A percentile compares a stretch with the other conserved stretches of the same genome.
phyloP scores from a whole-genome alignment of 2,329 filamentous ascomycete genomes.

The Chlorencoelia australis region DNA sequence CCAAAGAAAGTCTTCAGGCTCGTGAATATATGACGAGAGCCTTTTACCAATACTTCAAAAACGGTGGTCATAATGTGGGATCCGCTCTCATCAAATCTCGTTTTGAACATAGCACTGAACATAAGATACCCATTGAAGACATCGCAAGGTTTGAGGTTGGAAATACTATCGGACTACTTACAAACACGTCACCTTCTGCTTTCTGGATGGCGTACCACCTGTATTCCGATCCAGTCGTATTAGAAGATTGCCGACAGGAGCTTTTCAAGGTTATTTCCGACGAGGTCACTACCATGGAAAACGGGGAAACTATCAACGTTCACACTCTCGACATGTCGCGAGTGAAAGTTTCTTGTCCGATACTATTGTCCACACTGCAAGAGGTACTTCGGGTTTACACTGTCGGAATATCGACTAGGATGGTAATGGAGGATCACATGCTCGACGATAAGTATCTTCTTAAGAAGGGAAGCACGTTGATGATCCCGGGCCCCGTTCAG shows the following conservation, averaged over 20 bases:
- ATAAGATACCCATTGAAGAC: slow-evolving; percentile 28
- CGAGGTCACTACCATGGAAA: neutral
- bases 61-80: slow-evolving; percentile 29
- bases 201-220: slow-evolving; percentile 35
- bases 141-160: slow-evolving; percentile 34
- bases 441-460: slow-evolving; percentile 27
- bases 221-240: slow-evolving; percentile 25
- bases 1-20: slow-evolving; percentile 25
- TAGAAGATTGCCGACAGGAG: slow-evolving; percentile 24
- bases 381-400: slow-evolving; percentile 32
- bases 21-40: slow-evolving; percentile 28
- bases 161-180: slow-evolving; percentile 31
- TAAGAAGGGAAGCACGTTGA: slow-evolving; percentile 28
- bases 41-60: slow-evolving; percentile 32
- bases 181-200: slow-evolving; percentile 30
- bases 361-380: slow-evolving; percentile 32
- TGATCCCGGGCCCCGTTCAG: slow-evolving; percentile 26
- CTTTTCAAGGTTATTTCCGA: neutral
- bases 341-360: slow-evolving; percentile 24
- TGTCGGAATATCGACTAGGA: slow-evolving; percentile 29
- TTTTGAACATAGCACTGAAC: slow-evolving; percentile 24
- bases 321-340: neutral
- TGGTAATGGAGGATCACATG: slow-evolving; percentile 28
- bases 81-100: slow-evolving; percentile 31
- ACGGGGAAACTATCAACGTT: neutral